Base-by-base conservation (phyloP, 208 protist genomes). In the Acanthamoeba triangularis region DNA sequence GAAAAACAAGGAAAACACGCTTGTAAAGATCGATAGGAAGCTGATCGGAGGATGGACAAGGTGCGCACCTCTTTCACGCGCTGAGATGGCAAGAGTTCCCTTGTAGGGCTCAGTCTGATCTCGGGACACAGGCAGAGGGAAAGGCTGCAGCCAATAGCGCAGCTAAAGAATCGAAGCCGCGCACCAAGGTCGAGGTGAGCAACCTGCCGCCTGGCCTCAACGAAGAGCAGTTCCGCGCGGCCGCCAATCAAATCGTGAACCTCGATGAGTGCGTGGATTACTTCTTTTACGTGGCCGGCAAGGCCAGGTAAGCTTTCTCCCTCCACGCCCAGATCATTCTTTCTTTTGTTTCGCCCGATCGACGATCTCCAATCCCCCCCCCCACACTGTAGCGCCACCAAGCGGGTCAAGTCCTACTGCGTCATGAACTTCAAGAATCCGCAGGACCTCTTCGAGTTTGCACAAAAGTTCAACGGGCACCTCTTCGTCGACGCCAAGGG, bases 391-490 rank as follows among this genome's bases (percentile, higher is more conserved):
- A 90, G 84, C 30, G n/a, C 84, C 13, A 90, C 49, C 3, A 90
- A 69, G 84, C 49, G 54, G 8, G 84, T 90, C 30, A 49, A 49
- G 59, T 30, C 54, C 14, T 90, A 49, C 30, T 61, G 54, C 30
- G 49, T 90, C 35, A 90, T 90, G 52, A 90, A 67, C 84, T 69
- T 90, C 35, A 90, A 61, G 35, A 69, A 63, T 30, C 59, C 84
- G 25, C 54, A 80, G 90, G 41, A 56, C 33, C 47, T 94, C 6
- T 80, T 94, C 25, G 47, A 94, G 30, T 94, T 94, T 49, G 90
- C 67, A 3, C 90, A 80, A 61, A 82, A 80, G 28, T 94, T 94
- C 41, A 94, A 94, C 44, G 90, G 90, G 2, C 90, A 94, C 44
- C 25, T 56, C 3, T 94, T 94, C 37, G 67, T 94, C 4, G 90